Evolutionary conservation across 2,329 filamentous ascomycete genomes (phyloP).

Genomic region (Cercospora zeae-maydis): DNA sequence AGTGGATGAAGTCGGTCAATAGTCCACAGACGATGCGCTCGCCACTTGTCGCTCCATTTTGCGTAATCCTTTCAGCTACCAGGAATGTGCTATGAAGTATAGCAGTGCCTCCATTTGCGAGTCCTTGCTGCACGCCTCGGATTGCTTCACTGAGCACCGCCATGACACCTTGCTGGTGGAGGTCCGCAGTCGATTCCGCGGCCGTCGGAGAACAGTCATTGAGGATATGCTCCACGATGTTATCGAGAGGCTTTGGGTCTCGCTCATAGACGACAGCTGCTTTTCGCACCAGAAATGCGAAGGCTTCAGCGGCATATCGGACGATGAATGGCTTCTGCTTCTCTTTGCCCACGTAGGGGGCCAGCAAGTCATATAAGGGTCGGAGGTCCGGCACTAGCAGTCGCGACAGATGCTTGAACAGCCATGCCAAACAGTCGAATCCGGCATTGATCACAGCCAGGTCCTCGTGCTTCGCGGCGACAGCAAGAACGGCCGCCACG

Average conservation of each 20-base stretch:
- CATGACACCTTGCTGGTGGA: slow-evolving; percentile 87
- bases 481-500: slow-evolving; percentile 69
- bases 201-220: slow-evolving; percentile 57
- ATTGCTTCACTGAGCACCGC: slow-evolving; percentile 82
- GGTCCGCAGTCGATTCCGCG: slow-evolving; percentile 47
- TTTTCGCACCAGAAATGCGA: slow-evolving; percentile 91
- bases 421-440: slow-evolving; percentile 86
- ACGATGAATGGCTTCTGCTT: slow-evolving; percentile 82
- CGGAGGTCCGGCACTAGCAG: slow-evolving; percentile 80
- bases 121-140: slow-evolving; percentile 56
- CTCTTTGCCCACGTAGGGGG: slow-evolving; percentile 76
- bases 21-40: slow-evolving; percentile 67
- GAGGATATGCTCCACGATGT: slow-evolving; percentile 69
- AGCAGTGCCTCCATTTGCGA: slow-evolving; percentile 56
- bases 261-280: slow-evolving; percentile 73
- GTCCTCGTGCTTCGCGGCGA: slow-evolving; percentile 73
- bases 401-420: slow-evolving; percentile 94
- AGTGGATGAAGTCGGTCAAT: slow-evolving; percentile 77
- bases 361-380: slow-evolving; percentile 78
- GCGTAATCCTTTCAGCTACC: slow-evolving; percentile 19
- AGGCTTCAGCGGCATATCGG: slow-evolving; percentile 87
- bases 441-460: slow-evolving; percentile 91
- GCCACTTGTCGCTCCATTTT: slow-evolving; percentile 15
- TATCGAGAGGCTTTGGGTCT: slow-evolving; percentile 63
- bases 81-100: slow-evolving; percentile 52